These are phyloP conservation scores for Wickerhamomyces bovis DNA, from an alignment of 805 yeast genomes.

Conservation along the genomic window DNA sequence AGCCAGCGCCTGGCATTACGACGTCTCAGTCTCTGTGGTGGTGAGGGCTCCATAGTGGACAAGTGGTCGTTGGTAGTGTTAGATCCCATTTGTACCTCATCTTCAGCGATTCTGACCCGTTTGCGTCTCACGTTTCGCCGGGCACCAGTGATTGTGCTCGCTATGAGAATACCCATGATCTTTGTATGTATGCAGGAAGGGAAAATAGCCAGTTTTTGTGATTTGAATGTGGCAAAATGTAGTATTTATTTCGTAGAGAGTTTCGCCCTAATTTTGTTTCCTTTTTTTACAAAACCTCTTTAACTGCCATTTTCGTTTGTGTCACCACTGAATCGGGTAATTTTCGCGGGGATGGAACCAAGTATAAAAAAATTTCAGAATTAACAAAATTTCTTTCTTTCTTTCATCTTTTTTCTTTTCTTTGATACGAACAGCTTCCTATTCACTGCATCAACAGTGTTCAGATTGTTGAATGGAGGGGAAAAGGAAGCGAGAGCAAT, in stretches of 20 bases:
- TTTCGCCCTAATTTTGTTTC: neutral
- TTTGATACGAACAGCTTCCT: constrained; percentile 37
- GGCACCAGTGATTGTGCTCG: neutral
- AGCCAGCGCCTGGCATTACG: constrained; percentile 7
- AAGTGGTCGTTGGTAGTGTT: neutral
- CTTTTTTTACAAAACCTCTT: neutral
- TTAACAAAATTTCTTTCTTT: neutral
- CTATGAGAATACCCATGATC: neutral
- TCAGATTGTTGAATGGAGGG: constrained; percentile 37
- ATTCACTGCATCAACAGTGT: constrained; percentile 37
- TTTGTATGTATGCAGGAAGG: neutral
- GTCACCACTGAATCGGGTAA: neutral
- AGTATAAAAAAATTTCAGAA: neutral
- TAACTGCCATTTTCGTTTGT: neutral
- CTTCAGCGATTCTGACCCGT: neutral
- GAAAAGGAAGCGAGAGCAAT: constrained; percentile 36
- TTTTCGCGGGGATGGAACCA: neutral
- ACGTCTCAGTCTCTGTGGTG: constrained; percentile 5
- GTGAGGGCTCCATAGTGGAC: neutral
- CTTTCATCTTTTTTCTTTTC: constrained; percentile 13
- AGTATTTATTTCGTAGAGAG: neutral
- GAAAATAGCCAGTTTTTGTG: too few species aligned
- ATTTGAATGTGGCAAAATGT: neutral
- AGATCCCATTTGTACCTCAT: neutral
- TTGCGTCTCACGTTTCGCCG: neutral